Conservation (phyloP, 495 filamentous ascomycete genomes). For the Penicillium fimorum region DNA sequence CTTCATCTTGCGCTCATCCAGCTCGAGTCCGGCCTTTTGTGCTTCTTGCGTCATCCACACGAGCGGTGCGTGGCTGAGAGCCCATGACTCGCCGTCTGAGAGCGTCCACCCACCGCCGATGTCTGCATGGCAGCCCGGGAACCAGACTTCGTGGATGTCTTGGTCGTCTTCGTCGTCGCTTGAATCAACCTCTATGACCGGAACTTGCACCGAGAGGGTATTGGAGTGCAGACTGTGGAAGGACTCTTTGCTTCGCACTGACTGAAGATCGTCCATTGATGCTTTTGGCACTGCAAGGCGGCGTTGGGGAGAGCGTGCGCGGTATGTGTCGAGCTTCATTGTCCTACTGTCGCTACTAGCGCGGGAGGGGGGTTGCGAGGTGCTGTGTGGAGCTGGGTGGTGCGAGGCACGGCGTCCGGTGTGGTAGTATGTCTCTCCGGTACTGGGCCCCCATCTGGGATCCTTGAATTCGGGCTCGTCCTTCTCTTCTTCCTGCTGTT, state of each 20-base stretch:
- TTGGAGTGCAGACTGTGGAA: constrained; percentile 37
- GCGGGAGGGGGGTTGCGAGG: constrained; percentile 15
- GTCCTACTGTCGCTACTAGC: constrained; percentile 14
- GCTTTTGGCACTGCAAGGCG: constrained; percentile 34
- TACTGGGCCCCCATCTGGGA: constrained; percentile 22
- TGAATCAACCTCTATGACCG: constrained; percentile 52
- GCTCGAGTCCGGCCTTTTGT: constrained; percentile 66
- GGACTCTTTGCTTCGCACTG: constrained; percentile 25
- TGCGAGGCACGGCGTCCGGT: constrained; percentile 22
- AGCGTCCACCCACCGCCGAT: constrained; percentile 83
- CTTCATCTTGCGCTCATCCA: constrained; percentile 66
- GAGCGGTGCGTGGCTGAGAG: constrained; percentile 72
- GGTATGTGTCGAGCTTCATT: constrained; percentile 36
- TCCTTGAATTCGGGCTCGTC: constrained; percentile 3
- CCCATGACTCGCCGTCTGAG: constrained; percentile 49
- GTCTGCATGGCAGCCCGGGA: constrained; percentile 78
- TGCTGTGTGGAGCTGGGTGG: too few species aligned
- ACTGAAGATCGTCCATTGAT: constrained; percentile 37
- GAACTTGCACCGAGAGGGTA: constrained; percentile 35
- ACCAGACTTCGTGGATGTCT: constrained; percentile 84
- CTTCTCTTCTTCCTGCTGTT: constrained; percentile 2
- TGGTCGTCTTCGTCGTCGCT: constrained; percentile 62
- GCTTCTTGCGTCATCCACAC: constrained; percentile 86
- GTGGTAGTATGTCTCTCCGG: constrained; percentile 39
- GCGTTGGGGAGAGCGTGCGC: constrained; percentile 35